Percentiles rank a stretch among this genome's conserved stretches.
Conservation (phyloP, 805 yeast genomes). For the Saccharomycopsis fodiens region DNA sequence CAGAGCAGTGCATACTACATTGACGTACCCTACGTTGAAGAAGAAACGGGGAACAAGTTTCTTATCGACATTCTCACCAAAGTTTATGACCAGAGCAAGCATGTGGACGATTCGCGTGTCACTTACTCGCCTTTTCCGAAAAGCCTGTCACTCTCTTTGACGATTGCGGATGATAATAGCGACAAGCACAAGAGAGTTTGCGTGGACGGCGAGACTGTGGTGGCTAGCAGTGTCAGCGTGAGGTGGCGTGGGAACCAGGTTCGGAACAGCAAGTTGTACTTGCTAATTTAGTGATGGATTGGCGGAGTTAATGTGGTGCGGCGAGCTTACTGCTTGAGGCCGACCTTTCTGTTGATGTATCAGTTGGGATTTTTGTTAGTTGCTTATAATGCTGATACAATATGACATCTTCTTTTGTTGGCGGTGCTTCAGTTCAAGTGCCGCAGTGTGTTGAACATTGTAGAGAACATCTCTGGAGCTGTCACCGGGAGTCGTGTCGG, state of each 20-base stretch:
- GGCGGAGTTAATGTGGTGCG: too few relatives aligned
- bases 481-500: too few relatives aligned
- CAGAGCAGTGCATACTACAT: conserved; percentile 4
- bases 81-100: conserved; percentile 52
- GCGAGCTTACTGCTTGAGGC: too few relatives aligned
- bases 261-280: background rate
- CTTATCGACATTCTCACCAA: conserved; percentile 41
- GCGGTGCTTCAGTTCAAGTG: too few relatives aligned
- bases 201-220: conserved; percentile 56
- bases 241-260: background rate
- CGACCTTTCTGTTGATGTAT: too few relatives aligned
- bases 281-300: too few relatives aligned
- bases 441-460: too few relatives aligned
- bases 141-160: background rate
- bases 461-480: too few relatives aligned
- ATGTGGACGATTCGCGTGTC: conserved; percentile 37
- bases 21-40: conserved; percentile 12
- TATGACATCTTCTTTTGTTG: too few relatives aligned
- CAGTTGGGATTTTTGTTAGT: too few relatives aligned
- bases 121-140: conserved; percentile 5
- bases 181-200: conserved; percentile 41
- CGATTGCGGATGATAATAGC: conserved; percentile 3
- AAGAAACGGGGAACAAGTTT: conserved; percentile 34
- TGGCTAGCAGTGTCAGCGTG: background rate
- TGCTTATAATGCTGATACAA: too few relatives aligned